Percentiles rank a stretch among this genome's conserved stretches.
Evolutionary conservation across 2,329 filamentous ascomycete species (phyloP).

Genomic region (Colletotrichum sp.): DNA sequence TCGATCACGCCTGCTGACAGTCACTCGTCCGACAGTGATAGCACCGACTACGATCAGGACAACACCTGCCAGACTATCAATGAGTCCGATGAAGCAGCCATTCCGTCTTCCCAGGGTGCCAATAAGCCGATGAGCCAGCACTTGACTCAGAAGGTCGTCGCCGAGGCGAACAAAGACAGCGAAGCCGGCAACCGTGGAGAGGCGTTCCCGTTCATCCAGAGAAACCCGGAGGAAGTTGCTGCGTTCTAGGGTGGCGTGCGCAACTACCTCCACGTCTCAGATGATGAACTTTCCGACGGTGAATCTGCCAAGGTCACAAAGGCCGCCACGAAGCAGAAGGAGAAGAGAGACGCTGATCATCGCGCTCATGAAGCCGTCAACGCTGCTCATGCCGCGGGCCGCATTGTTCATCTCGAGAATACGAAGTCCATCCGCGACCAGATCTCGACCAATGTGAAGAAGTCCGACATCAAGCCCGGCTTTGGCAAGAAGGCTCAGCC

Average conservation of each 20-base stretch:
- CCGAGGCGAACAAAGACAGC: background rate
- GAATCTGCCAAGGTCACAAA: background rate
- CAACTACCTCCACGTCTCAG: conserved; percentile 31
- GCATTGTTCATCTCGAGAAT: background rate
- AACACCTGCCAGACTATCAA: background rate
- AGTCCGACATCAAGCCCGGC: background rate
- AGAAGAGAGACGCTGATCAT: background rate
- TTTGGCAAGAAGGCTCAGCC: background rate
- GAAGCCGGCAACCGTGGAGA: background rate
- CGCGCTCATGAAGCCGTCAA: conserved; percentile 4
- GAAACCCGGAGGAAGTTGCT: conserved; percentile 27
- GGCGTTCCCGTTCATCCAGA: background rate
- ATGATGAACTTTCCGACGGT: conserved; percentile 28
- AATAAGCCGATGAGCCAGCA: background rate
- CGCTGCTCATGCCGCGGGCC: background rate
- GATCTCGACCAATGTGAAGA: background rate
- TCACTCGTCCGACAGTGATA: background rate
- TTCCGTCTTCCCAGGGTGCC: background rate
- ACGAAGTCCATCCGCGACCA: background rate
- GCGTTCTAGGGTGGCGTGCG: conserved; percentile 37
- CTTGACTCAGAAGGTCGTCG: background rate
- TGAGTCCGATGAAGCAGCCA: background rate
- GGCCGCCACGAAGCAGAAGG: background rate
- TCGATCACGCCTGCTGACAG: background rate
- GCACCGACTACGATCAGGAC: background rate